Evolutionary conservation across 352 stramenopile genomes (phyloP).

Genomic region (Phytopythium ostracodes): DNA sequence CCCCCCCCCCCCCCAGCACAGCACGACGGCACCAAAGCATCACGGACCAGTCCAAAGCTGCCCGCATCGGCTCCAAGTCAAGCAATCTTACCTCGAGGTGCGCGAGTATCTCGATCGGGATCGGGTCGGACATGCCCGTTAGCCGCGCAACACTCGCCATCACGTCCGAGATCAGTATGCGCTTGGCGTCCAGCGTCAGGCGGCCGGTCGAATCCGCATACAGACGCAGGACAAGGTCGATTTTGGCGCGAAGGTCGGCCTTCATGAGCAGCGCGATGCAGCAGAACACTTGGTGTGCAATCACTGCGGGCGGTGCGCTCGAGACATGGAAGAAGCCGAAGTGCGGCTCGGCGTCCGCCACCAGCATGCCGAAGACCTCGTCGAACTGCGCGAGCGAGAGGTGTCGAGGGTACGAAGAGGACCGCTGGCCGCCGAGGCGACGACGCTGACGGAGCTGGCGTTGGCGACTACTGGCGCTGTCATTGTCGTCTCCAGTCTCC

Average conservation of each 20-base stretch:
- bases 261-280: slow-evolving; percentile 46
- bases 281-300: slow-evolving; percentile 57
- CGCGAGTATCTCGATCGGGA: slow-evolving; percentile 21
- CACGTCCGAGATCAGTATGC: slow-evolving; percentile 41
- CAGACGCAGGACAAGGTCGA: slow-evolving; percentile 51
- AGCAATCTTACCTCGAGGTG: slow-evolving; percentile 15
- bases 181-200: slow-evolving; percentile 39
- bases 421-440: not conserved
- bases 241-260: slow-evolving; percentile 51
- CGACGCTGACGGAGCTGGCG: not conserved
- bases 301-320: slow-evolving; percentile 22
- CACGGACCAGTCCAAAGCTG: not conserved
- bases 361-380: slow-evolving; percentile 72
- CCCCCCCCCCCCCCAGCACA: slow-evolving; percentile 23
- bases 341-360: slow-evolving; percentile 57
- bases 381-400: slow-evolving; percentile 54
- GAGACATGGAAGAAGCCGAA: slow-evolving; percentile 55
- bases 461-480: not conserved
- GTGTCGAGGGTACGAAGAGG: slow-evolving; percentile 34
- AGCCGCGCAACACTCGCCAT: slow-evolving; percentile 33
- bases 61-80: not conserved
- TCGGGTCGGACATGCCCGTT: slow-evolving; percentile 29
- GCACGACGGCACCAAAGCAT: not conserved
- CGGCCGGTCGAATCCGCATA: slow-evolving; percentile 44
- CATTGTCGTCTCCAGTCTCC: not conserved